Base-by-base conservation (phyloP, 495 filamentous ascomycete species). In the Monascus purpureus region DNA sequence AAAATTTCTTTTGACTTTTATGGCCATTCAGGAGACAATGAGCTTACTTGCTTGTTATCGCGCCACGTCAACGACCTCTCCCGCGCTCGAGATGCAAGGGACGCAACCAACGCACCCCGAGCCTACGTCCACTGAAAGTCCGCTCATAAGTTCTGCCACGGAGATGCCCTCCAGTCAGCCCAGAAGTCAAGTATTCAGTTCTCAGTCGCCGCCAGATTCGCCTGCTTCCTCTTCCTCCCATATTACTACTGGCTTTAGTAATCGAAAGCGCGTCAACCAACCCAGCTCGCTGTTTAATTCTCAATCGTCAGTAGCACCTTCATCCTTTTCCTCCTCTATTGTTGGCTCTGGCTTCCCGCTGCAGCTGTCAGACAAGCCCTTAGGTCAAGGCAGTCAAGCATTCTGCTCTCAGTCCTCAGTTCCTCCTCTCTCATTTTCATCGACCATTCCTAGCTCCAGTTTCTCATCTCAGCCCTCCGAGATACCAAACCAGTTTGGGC, bases 1-100 rank as follows among this genome's bases (percentile, higher is more conserved):
- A 18, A 61, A 60, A 31, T 29, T 57, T 3, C 53, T 63, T 16
- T 34, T 63, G 27, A 35, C 53, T 7, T 63, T 61, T 23, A 63
- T 63, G 59, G 41, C 48, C 4, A 46, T 49, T 3, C 59, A 63
- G 25, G 59, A 63, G 28, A 40, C 45, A 7, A 32, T 59, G 30
- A 45, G 46, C 5, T 33, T 63, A 17, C 25, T 53, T 8, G 31
- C 55, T 9, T 31, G 53, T 8, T 55, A 55, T 28, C 47, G 9
- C 28, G 6, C 17, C 29, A n/a, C 6, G 30, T 28, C 27, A 20
- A 15, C n/a, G 31, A 12, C 29, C 26, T 8, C 13, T 25, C 16
- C 33, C 26, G n/a, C 13, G 18, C 25, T 8, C 11, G 22, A 27
- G 13, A 26, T 8, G 6, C 7, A 29, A 35, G 25, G 28, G 12